phyloP scores from a whole-genome alignment of 768 basidiomycete species.

The Hysterangium stoloniferum region DNA sequence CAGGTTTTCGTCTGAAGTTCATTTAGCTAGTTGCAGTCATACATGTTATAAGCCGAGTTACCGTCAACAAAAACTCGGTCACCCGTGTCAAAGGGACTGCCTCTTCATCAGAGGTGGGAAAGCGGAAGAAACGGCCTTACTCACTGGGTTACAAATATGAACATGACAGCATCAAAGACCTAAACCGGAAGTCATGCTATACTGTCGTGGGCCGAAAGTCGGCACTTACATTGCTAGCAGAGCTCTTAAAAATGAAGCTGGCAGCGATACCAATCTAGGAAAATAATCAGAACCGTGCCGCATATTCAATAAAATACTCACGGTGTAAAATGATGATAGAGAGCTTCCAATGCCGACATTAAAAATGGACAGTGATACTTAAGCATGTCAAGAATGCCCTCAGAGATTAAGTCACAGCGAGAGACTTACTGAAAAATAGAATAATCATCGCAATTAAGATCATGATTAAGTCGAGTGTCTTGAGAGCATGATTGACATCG shows the following conservation, averaged over 20 bases:
- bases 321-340: slow-evolving; percentile 63
- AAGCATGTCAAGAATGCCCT: neutral
- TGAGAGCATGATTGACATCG: slow-evolving; percentile 62
- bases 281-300: neutral
- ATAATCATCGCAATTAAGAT: slow-evolving; percentile 55
- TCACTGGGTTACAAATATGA: slow-evolving; percentile 76
- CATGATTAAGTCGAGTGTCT: slow-evolving; percentile 55
- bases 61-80: slow-evolving; percentile 73
- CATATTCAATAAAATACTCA: neutral
- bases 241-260: slow-evolving; percentile 74
- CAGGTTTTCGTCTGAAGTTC: slow-evolving; percentile 47
- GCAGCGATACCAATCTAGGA: slow-evolving; percentile 51
- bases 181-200: neutral
- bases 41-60: slow-evolving; percentile 14
- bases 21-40: neutral
- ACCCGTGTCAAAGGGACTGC: slow-evolving; percentile 72
- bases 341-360: slow-evolving; percentile 57
- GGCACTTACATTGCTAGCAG: slow-evolving; percentile 43
- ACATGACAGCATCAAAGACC: slow-evolving; percentile 73
- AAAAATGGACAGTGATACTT: slow-evolving; percentile 60
- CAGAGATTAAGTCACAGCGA: neutral
- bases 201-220: neutral
- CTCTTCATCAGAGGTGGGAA: slow-evolving; percentile 11
- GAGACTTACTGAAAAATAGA: slow-evolving; percentile 45
- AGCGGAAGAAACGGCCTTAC: slow-evolving; percentile 21